Base-by-base conservation (phyloP, 441 rosid genomes). In the Bruguiera hainesii region DNA sequence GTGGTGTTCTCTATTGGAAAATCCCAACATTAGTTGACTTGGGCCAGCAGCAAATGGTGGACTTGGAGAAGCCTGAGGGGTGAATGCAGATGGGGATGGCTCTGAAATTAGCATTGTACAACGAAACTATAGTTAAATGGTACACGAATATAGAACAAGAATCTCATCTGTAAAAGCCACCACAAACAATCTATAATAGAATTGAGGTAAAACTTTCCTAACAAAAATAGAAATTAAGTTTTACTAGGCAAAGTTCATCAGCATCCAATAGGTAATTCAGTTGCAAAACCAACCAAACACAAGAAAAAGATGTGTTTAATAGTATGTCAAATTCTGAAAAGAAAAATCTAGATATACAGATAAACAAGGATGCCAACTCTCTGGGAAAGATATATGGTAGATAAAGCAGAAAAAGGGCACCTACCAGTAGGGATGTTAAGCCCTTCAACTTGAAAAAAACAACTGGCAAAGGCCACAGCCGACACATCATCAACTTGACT, bases 361-460 rank as follows among this genome's bases (percentile, higher is more conserved):
- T 31, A 31, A 65, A 29, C 16, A 53, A 11, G 50, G 33, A 20
- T 33, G 20, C 25, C 16, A 31, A 48, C 56, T 19, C 37, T 16
- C 28, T 9, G 57, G 16, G 49, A n/a, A 13, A 30, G 46, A 69
- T 26, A 30, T 5, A 21, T 35, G n/a, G 26, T 10, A 42, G 3
- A 62, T 49, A 67, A 28, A 60, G 58, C 9, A 20, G 19, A 57
- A 73, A 68, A 73, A 76, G 18, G 35, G 66, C 49, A 20, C 64
- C 56, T 78, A 86, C 97, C 93, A 62, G 83, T 66, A 71, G 86
- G 68, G 15, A 63, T 57, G 69, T 69, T 73, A 71, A 89, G 83
- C 77, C 87, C 96, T 64, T 85, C 78, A 70, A 94, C 86, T 60
- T 85, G 82, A 77, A 91, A 91, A 83, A 94, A 91, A 71, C 98